Evolutionary conservation across 106 monocot species (phyloP).

Genomic region (Chionographis japonica): DNA sequence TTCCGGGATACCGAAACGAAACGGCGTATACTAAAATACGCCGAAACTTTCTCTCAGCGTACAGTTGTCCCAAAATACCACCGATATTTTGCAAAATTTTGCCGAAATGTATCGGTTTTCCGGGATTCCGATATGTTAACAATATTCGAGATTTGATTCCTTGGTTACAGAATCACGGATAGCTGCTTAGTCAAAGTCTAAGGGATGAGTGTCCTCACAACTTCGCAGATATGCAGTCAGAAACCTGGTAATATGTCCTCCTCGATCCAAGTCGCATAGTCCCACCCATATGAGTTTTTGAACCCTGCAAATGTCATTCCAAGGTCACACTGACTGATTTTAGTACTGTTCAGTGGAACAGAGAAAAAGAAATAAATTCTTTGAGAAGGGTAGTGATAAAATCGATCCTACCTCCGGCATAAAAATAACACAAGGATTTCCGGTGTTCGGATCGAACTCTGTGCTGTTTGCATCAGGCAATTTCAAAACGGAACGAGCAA

Average conservation of each 20-base stretch:
- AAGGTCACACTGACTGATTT: background rate
- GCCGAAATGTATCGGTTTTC: no score
- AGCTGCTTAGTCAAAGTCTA: no score
- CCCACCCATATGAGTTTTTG: constrained; percentile 98
- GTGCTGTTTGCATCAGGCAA: constrained; percentile 88
- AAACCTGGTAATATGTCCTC: constrained; percentile 53
- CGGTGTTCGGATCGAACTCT: constrained; percentile 71
- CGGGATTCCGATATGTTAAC: no score
- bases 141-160: no score
- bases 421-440: constrained; percentile 74
- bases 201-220: constrained; percentile 41
- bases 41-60: no score
- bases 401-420: constrained; percentile 82
- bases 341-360: background rate
- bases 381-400: background rate
- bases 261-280: constrained; percentile 97
- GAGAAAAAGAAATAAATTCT: background rate
- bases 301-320: constrained; percentile 48
- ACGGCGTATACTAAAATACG: no score
- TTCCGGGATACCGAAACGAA: no score
- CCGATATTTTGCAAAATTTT: no score
- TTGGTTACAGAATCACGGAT: no score
- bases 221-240: constrained; percentile 73
- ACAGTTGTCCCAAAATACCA: no score
- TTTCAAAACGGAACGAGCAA: constrained; percentile 70